phyloP scores from a whole-genome alignment of 257 asterid species.

The Scutellaria baicalensis region DNA sequence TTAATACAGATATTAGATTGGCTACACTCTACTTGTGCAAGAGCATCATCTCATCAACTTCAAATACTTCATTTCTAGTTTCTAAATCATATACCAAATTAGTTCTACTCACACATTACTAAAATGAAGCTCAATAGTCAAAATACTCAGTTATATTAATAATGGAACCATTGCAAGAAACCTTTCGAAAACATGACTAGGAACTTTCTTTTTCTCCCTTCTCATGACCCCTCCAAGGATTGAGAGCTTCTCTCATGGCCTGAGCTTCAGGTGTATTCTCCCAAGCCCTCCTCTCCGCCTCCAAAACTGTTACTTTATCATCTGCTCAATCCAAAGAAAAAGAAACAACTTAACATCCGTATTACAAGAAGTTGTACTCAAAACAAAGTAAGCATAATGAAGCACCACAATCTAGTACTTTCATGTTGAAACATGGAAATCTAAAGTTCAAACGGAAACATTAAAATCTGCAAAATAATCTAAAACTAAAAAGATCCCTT shows the following conservation, averaged over 20 bases:
- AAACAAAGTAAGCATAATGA: too few relatives aligned
- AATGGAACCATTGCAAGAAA: neutral
- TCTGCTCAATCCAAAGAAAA: conserved; percentile 40
- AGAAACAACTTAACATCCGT: conserved; percentile 1
- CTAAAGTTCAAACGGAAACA: neutral
- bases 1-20: neutral
- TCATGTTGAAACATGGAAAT: neutral
- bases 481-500: neutral
- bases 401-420: neutral
- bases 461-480: neutral
- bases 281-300: too few relatives aligned
- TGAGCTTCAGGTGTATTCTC: conserved; percentile 82
- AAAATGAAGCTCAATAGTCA: neutral
- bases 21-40: neutral
- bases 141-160: neutral
- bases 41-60: neutral
- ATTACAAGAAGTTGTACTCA: neutral
- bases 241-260: conserved; percentile 81
- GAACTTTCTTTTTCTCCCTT: conserved; percentile 38
- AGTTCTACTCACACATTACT: neutral
- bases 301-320: conserved; percentile 81
- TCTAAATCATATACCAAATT: neutral
- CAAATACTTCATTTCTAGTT: neutral
- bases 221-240: conserved; percentile 69
- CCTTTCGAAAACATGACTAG: conserved; percentile 18